Evolutionary conservation across 2,329 filamentous ascomycete species (phyloP).

Genomic region (Alternaria tenuissima): DNA sequence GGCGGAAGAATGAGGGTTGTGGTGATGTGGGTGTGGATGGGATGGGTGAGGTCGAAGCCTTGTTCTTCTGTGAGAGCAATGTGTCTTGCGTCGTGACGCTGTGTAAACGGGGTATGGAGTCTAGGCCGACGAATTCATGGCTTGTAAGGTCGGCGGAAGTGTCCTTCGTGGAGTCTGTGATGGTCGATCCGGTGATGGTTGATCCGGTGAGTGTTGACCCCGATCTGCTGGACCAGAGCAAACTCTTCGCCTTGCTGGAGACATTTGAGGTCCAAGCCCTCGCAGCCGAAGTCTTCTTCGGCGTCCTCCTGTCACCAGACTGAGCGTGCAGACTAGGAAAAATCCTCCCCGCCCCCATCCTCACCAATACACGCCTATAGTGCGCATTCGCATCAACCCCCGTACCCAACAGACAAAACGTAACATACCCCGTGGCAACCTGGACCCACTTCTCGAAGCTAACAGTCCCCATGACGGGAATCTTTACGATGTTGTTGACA

Average conservation of each 20-base stretch:
- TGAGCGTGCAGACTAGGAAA: constrained; percentile 40
- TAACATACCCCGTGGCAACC: constrained; percentile 61
- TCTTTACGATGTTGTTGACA: constrained; percentile 58
- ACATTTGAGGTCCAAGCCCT: constrained; percentile 27
- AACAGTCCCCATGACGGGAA: constrained; percentile 56
- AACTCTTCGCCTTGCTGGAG: constrained; percentile 35
- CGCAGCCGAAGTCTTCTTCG: constrained; percentile 23
- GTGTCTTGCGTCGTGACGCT: constrained; percentile 20
- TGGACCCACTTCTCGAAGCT: constrained; percentile 67
- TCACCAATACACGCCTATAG: constrained; percentile 38
- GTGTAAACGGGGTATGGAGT: constrained; percentile 2
- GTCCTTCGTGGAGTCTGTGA: constrained; percentile 19
- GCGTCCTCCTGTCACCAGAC: constrained; percentile 22
- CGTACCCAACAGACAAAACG: constrained; percentile 72
- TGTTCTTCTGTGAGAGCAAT: constrained; percentile 4
- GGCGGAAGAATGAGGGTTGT: constrained; percentile 26
- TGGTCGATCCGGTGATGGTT: constrained; percentile 19
- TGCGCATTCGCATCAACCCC: constrained; percentile 63
- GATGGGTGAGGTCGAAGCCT: background rate
- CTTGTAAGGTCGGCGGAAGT: constrained; percentile 18
- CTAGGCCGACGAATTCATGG: constrained; percentile 20
- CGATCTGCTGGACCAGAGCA: constrained; percentile 30
- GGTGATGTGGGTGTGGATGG: background rate
- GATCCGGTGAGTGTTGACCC: constrained; percentile 27
- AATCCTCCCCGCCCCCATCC: constrained; percentile 38